Conservation (phyloP, 2,329 filamentous ascomycete species). For the Gyromitra esculenta region DNA sequence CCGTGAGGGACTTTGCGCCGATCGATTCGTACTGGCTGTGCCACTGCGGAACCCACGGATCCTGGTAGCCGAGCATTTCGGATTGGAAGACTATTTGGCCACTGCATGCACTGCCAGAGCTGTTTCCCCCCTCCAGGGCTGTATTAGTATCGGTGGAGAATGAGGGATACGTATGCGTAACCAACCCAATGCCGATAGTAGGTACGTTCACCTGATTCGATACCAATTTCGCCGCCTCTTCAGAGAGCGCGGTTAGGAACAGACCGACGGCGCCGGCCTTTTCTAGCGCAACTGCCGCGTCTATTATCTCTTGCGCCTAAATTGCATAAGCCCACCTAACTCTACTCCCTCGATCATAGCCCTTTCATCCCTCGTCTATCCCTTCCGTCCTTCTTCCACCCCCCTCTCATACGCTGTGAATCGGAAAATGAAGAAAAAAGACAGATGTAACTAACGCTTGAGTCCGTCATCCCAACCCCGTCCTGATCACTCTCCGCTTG, state of each 20-base stretch:
- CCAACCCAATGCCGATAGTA: slow-evolving; percentile 50
- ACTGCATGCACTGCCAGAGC: slow-evolving; percentile 45
- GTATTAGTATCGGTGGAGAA: background rate
- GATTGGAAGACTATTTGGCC: slow-evolving; percentile 50
- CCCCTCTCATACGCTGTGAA: background rate
- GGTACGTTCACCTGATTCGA: slow-evolving; percentile 42
- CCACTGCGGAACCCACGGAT: slow-evolving; percentile 51
- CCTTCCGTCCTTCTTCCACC: background rate
- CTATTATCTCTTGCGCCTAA: slow-evolving; percentile 49
- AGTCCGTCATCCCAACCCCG: slow-evolving; percentile 43
- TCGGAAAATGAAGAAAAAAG: background rate
- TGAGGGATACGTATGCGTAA: no score
- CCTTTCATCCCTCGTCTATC: background rate
- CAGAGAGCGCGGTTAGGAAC: slow-evolving; percentile 46
- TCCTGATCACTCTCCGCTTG: slow-evolving; percentile 41
- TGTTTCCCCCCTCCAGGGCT: background rate
- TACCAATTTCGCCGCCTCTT: slow-evolving; percentile 43
- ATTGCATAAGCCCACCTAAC: slow-evolving; percentile 34
- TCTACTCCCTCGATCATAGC: background rate
- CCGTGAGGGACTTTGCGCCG: slow-evolving; percentile 48
- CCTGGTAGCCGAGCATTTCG: slow-evolving; percentile 50
- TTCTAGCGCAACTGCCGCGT: slow-evolving; percentile 45
- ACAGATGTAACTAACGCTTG: slow-evolving; percentile 44
- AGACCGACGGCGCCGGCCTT: slow-evolving; percentile 48
- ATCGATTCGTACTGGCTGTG: slow-evolving; percentile 51